Evolutionary conservation across 2,329 filamentous ascomycete species (phyloP).

Genomic region (Phymatotrichopsis omnivora): DNA sequence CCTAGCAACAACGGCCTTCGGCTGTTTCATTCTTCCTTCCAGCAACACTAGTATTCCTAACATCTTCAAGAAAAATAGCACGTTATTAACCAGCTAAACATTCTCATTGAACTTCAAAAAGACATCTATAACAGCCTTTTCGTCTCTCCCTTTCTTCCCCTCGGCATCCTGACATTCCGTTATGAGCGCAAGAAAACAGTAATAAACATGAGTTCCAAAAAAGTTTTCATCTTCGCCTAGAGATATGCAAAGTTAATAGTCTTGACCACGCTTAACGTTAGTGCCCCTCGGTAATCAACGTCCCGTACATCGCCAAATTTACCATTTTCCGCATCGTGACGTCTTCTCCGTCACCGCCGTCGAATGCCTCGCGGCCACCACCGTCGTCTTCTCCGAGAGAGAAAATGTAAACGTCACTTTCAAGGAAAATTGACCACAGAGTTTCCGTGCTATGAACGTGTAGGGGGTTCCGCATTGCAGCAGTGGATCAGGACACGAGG

Average conservation of each 20-base stretch:
- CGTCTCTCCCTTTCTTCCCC: constrained; percentile 39
- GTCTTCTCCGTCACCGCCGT: constrained; percentile 45
- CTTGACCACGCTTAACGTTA: constrained; percentile 46
- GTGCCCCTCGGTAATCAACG: constrained; percentile 49
- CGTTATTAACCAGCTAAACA: constrained; percentile 58
- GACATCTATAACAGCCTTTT: constrained; percentile 51
- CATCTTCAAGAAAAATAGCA: constrained; percentile 69
- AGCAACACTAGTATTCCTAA: constrained; percentile 51
- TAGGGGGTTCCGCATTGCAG: constrained; percentile 83
- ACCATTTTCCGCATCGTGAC: constrained; percentile 51
- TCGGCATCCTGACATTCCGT: constrained; percentile 41
- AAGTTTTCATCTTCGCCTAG: constrained; percentile 62
- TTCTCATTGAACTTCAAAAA: constrained; percentile 55
- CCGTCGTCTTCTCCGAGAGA: constrained; percentile 75
- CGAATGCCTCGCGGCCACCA: constrained; percentile 48
- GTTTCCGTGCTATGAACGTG: constrained; percentile 65
- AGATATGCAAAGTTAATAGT: constrained; percentile 70
- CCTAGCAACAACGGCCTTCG: too few species aligned
- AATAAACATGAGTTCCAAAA: constrained; percentile 72
- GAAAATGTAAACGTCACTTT: constrained; percentile 79
- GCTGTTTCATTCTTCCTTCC: constrained; percentile 44
- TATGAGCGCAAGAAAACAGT: constrained; percentile 61
- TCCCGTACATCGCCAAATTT: constrained; percentile 57
- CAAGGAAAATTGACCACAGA: constrained; percentile 65
- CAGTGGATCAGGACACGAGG: constrained; percentile 81